These are phyloP conservation scores for Acer negundo DNA, from an alignment of 345 rosid species.

Conservation along the genomic window DNA sequence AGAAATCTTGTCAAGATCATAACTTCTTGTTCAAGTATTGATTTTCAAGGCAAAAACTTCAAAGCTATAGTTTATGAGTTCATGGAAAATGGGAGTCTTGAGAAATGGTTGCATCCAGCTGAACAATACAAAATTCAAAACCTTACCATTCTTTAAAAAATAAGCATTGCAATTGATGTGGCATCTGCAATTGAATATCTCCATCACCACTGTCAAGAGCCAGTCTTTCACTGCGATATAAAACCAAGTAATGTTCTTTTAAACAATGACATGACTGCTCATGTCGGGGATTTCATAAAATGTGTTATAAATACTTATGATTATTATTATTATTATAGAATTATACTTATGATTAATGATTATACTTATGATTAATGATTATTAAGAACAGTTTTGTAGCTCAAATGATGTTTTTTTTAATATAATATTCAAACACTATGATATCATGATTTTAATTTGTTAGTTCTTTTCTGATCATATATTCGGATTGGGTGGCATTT, in stretches of 20 bases:
- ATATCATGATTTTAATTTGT: too few relatives aligned
- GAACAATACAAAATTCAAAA: not conserved
- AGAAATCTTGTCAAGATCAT: slow-evolving; percentile 21
- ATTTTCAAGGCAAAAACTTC: slow-evolving; percentile 25
- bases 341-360: too few relatives aligned
- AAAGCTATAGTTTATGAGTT: slow-evolving; percentile 27
- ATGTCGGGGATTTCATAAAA: not conserved
- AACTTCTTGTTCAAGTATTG: slow-evolving; percentile 22
- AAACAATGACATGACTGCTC: slow-evolving; percentile 17
- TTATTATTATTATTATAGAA: too few relatives aligned
- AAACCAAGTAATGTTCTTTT: slow-evolving; percentile 29
- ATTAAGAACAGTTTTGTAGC: too few relatives aligned
- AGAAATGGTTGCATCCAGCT: slow-evolving; percentile 17
- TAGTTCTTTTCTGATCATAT: too few relatives aligned
- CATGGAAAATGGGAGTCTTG: slow-evolving; percentile 30
- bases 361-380: too few relatives aligned
- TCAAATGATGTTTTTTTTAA: too few relatives aligned
- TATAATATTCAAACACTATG: too few relatives aligned
- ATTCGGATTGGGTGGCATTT: too few relatives aligned
- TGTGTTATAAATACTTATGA: too few relatives aligned
- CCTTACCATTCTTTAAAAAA: slow-evolving; percentile 6
- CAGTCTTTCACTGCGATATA: slow-evolving; percentile 8
- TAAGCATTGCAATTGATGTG: slow-evolving; percentile 15
- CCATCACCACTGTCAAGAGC: slow-evolving; percentile 3
- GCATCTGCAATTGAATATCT: slow-evolving; percentile 12